Base-by-base conservation (phyloP, 768 basidiomycete genomes). In the Lentinus brumalis region DNA sequence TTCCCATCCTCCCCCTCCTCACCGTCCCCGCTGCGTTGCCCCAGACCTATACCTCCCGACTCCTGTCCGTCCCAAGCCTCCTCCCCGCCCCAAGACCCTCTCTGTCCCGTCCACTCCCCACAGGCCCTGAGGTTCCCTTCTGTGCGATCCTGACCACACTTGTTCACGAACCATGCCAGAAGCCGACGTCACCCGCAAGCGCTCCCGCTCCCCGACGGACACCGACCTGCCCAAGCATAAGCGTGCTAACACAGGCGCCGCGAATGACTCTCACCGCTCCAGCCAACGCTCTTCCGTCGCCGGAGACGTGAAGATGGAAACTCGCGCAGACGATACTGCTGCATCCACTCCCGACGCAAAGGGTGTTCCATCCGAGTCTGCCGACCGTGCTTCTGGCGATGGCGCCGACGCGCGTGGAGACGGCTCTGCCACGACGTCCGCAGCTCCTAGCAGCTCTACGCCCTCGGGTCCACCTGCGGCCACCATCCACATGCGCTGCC, bases 401-500 rank as follows among this genome's bases (percentile, higher is more conserved):
- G 39, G 16, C 16, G 38, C 38, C 9, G 53, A 46, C 30, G 73
- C 71, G 60, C 78, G 74, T 57, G 70, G 73, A 57, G 73, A 68
- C 60, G 77, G 75, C 66, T 74, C 78, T 39, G 76, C 79, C 50
- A 76, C 78, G 42, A 81, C 80, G 5, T 81, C 83, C 12, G 80
- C 81, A 26, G 78, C 81, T 16, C 75, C 84, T n/a, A 83, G 85
- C 12, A 80, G 82, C 32, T 80, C 84, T 15, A 69, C 79, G 2
- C 67, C 77, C 6, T 66, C 78, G 10, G 73, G 84, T 2, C 77
- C 86, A 11, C 89, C 90, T 29, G 86, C 91, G 16, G 88, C 90
- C 35, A 87, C 86, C 76, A 99, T 99, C 68, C 91, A 96, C 70
- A 96, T 99, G 94, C 88, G 96, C 49, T 96, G 94, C 74, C 81